Conservation (phyloP, 306 rosid genomes). For the Trifolium pratense region DNA sequence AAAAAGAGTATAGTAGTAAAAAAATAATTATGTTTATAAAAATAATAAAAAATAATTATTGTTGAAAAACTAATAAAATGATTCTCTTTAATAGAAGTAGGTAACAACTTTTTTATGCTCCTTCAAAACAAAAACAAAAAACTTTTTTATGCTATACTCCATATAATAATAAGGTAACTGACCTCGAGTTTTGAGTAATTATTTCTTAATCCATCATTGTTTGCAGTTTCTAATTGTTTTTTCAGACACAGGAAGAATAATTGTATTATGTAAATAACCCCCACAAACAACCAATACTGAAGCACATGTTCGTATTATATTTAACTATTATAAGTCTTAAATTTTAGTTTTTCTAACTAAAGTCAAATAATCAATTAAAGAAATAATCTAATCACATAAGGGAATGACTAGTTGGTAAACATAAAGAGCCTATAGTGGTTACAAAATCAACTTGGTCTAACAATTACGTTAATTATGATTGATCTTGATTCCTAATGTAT, state of each 20-base stretch:
- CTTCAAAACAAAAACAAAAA: too few relatives aligned
- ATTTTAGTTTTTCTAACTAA: neutral
- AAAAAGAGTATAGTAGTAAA: too few relatives aligned
- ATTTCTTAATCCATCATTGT: conserved; percentile 12
- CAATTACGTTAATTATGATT: conserved; percentile 34
- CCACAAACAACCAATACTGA: conserved; percentile 14
- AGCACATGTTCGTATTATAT: neutral
- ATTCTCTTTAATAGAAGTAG: too few relatives aligned
- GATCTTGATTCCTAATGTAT: conserved; percentile 21
- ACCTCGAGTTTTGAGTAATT: neutral
- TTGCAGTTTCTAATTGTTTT: neutral
- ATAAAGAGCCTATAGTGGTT: conserved; percentile 1
- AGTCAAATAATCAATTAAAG: conserved; percentile 12
- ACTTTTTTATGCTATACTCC: neutral
- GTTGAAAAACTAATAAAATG: too few relatives aligned
- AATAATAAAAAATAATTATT: too few relatives aligned
- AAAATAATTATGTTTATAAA: too few relatives aligned
- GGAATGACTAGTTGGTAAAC: neutral
- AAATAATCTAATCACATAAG: conserved; percentile 8
- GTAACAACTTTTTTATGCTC: too few relatives aligned
- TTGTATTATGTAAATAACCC: conserved; percentile 9
- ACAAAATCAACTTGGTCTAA: conserved; percentile 34
- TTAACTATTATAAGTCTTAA: neutral
- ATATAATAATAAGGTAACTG: neutral
- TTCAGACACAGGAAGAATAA: neutral